Base-by-base conservation (phyloP, 805 yeast genomes). In the Hanseniaspora pseudoguilliermondii region DNA sequence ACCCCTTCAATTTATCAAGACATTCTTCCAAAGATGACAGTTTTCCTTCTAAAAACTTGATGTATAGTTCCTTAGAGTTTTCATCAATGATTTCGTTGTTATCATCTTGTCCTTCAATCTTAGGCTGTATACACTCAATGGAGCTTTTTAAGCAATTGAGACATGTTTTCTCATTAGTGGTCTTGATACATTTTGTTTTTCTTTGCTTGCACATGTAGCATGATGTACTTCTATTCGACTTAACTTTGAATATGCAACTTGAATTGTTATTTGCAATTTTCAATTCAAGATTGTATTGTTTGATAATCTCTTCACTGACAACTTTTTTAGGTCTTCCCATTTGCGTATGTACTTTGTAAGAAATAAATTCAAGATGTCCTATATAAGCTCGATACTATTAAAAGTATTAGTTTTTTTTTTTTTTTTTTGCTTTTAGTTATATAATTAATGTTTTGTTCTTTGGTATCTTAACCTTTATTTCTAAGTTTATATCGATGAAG, bases 61-160 rank as follows among this genome's bases (percentile, higher is more conserved):
- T 81, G 61, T 82, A 81, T 38, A 79, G 83, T 60, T 79, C 81
- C 62, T 79, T 80, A 5, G 66, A 38, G 11, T 67, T 13, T 74
- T 75, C 13, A 70, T 66, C 59, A 69, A 72, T 10, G 2, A 5
- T 9, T 21, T 40, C 43, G 10, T 15, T 38, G 39, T 13, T 20
- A 32, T 48, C 40, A 18, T 46, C 54, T 15, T 20, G 21, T 41
- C 34, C 39, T 18, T 40, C 21, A 2, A 47, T 25, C 2, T 29
- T 21, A 20, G 88, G 88, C 64, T 82, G 83, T 7, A 81, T 71
- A 64, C 87, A 82, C 57, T 74, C 69, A 7, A 75, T 80, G 35
- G 79, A 81, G 1, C 86, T 82, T 62, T 80, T 80, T 54, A 81
- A 68, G 67, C 87, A 82, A 43, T 81, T 80, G 5, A 85, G 78